Evolutionary conservation across 2,329 filamentous ascomycete species (phyloP), one percentile per base, ranked within the genome.

Genomic region (Pestalotiopsis sp.): DNA sequence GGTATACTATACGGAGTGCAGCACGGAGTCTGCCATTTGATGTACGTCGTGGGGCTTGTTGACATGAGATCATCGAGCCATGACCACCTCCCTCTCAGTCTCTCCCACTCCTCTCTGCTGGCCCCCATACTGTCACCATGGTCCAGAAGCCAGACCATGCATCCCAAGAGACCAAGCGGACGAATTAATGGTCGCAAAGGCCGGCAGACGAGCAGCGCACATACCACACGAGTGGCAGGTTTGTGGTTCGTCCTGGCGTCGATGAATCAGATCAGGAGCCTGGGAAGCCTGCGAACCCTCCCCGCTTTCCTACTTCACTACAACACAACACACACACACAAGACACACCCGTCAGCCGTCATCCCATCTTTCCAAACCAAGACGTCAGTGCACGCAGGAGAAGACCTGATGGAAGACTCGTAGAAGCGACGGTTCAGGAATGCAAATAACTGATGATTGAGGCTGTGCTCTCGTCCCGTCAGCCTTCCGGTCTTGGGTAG

Each of bases 61-160:
- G 62, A 55, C 48, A 65, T 56, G 62, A 65, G 48, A 65, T 65
- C 62, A 65, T 65, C 48, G 62, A 56, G 60, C 39, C 38, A 64
- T 62, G 44, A 52, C 44, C 44, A 52, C 44, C 44, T 52, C 44
- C 44, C 2, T n/a, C 44, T 35, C 30, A 35, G 20, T n/a, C 44
- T 52, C 44, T 52, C 3, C 14, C 44, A 48, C 44, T n/a, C 4
- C 17, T 20, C 44, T 52, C 44, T 52, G 17, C 44, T 35, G 30
- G 30, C 56, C 24, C 22, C 56, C 20, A 26, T 11, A 9, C 56
- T 22, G 9, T 59, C n/a, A 9, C 20, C 10, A 20, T 35, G 14
- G 10, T 55, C n/a, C 22, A n/a, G 55, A 13, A 58, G 20, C 13
- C 58, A 61, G 22, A 35, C 14, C 22, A 39, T 26, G 30, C 26